Percentiles rank a stretch among this genome's conserved stretches.
phyloP scores from a whole-genome alignment of 306 rosid genomes.

The Vigna hirtella region DNA sequence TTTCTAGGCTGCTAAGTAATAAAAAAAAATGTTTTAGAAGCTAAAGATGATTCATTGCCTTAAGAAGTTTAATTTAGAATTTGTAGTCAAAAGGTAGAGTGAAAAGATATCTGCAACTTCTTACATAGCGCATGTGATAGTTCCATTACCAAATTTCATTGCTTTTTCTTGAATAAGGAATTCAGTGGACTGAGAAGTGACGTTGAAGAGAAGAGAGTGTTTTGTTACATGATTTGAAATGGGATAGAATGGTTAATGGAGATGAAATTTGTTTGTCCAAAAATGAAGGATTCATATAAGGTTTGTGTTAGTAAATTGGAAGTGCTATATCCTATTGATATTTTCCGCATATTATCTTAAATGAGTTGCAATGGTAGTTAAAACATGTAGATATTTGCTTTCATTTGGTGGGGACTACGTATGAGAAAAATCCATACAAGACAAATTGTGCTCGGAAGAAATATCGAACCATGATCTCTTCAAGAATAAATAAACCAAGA shows the following conservation, averaged over 20 bases:
- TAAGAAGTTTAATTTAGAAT: not conserved
- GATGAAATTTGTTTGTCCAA: not conserved
- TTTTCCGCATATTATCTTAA: not conserved
- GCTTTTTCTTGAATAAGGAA: not conserved
- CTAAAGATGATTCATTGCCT: not conserved
- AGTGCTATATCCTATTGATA: not conserved
- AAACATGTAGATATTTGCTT: constrained; percentile 21
- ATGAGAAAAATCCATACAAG: constrained; percentile 13
- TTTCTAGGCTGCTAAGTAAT: too few relatives aligned
- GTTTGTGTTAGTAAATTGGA: not conserved
- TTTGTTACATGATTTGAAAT: too few relatives aligned
- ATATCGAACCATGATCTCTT: not conserved
- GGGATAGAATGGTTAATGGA: not conserved
- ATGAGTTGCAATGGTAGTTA: not conserved
- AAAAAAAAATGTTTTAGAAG: not conserved
- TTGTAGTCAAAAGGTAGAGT: not conserved
- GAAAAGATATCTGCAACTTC: not conserved
- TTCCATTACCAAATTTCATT: not conserved
- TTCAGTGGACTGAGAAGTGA: not conserved
- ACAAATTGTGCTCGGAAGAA: constrained; percentile 39
- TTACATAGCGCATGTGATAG: not conserved
- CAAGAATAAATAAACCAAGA: not conserved
- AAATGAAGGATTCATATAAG: too few relatives aligned
- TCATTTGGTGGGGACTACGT: not conserved
- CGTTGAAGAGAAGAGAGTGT: not conserved